A percentile compares a stretch with the other conserved stretches of the same genome.
Evolutionary conservation across 2,329 filamentous ascomycete species (phyloP).

Genomic region (Verticillium zaregamsianum): DNA sequence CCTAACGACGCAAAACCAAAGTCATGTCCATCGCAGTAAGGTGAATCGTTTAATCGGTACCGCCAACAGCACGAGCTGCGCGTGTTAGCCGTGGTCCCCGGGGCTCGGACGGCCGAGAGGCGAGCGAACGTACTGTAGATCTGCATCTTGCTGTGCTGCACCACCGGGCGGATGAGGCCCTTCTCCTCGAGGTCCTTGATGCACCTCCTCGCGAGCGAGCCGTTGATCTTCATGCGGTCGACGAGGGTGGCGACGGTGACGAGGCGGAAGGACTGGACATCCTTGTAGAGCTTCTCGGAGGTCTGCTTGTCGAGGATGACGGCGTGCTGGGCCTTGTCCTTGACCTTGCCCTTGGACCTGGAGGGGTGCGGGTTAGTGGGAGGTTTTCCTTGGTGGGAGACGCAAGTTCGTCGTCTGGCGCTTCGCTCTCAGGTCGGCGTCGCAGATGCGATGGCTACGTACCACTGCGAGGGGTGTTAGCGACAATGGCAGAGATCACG

Average conservation of each 20-base stretch:
- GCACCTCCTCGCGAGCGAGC: slow-evolving; percentile 87
- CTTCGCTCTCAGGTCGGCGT: background rate
- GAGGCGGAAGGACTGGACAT: slow-evolving; percentile 99
- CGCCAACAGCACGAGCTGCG: slow-evolving; percentile 57
- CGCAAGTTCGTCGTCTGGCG: background rate
- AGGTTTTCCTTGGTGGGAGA: slow-evolving; percentile 4
- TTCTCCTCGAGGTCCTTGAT: slow-evolving; percentile 94
- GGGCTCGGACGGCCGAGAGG: slow-evolving; percentile 4
- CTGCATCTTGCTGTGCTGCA: slow-evolving; percentile 93
- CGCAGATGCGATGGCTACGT: slow-evolving; percentile 9
- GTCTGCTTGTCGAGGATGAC: slow-evolving; percentile 98
- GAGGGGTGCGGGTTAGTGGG: slow-evolving; percentile 1
- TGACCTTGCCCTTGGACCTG: slow-evolving; percentile 65
- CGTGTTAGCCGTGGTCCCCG: background rate
- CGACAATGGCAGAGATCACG: background rate
- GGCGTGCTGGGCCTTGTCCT: slow-evolving; percentile 99
- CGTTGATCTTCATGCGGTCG: slow-evolving; percentile 99
- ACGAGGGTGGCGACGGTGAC: slow-evolving; percentile 98
- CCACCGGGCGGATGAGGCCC: slow-evolving; percentile 97
- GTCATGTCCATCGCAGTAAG: slow-evolving; percentile 5
- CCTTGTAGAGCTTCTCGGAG: slow-evolving; percentile 98
- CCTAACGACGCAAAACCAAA: slow-evolving; percentile 4
- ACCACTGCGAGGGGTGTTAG: slow-evolving; percentile 25
- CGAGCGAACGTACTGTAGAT: slow-evolving; percentile 73
- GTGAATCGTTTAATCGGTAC: slow-evolving; percentile 35